Percentiles rank a stretch among this genome's conserved stretches.
These are phyloP conservation scores for Picochlorum sp. DNA, from an alignment of 139 green algal genomes.

Conservation along the genomic window DNA sequence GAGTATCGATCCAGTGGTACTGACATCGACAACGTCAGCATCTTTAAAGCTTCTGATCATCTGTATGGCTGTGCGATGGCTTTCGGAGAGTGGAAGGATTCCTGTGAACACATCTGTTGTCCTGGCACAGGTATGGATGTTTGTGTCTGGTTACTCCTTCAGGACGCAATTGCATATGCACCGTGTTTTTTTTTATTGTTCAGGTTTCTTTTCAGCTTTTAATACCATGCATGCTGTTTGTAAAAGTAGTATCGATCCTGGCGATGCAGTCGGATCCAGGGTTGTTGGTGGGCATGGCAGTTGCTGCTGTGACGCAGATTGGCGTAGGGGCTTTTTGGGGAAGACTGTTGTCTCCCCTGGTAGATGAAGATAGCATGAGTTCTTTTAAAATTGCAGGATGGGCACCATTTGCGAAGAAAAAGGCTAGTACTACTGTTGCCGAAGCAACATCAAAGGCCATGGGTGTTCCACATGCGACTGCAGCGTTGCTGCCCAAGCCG, in stretches of 20 bases:
- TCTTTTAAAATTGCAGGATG: neutral
- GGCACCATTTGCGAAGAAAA: neutral
- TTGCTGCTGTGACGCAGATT: conserved; percentile 16
- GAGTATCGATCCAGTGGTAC: conserved; percentile 21
- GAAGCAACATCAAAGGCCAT: conserved; percentile 23
- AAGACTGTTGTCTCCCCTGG: conserved; percentile 11
- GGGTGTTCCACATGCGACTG: conserved; percentile 21
- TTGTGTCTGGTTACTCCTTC: no score
- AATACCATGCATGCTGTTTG: conserved; percentile 56
- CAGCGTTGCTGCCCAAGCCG: conserved; percentile 18
- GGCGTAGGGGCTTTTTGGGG: conserved; percentile 17
- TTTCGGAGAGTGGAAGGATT: conserved; percentile 29
- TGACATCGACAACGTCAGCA: conserved; percentile 24
- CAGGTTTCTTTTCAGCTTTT: conserved; percentile 51
- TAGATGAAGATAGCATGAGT: conserved; percentile 9
- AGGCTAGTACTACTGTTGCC: conserved; percentile 15
- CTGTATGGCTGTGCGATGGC: conserved; percentile 31
- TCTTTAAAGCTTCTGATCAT: conserved; percentile 45
- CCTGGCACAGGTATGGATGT: conserved; percentile 39
- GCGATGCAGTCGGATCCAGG: conserved; percentile 2
- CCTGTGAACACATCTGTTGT: conserved; percentile 41
- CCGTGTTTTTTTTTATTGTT: neutral
- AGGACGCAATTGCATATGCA: no score
- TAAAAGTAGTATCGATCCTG: conserved; percentile 43
- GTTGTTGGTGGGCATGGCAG: conserved; percentile 22